Evolutionary conservation across 1,284 basidiomycete genomes (phyloP), one percentile per base, ranked within the genome.

Genomic region (Kwoniella shivajii): DNA sequence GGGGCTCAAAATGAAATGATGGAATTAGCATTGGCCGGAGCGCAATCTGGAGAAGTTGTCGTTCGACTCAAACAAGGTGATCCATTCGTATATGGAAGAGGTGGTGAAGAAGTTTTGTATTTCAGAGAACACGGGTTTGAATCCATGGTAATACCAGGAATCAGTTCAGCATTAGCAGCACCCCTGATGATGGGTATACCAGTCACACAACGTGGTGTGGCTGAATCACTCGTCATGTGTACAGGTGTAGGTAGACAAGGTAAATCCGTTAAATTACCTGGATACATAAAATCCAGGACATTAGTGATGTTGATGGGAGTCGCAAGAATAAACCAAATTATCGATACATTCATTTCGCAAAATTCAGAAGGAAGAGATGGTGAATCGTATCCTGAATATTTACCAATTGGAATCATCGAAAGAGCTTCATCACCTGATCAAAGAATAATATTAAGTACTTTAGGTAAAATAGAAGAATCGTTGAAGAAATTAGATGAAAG

Each of bases 21-120:
- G 89, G 84, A 89, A 60, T 85, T 88, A 9, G 95, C 92, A 0
- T 80, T 96, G 2, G 87, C 88, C 49, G 92, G 87, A 10, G 92
- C 90, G 0, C 80, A 78, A 30, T 82, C 83, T 10, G 95, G 95
- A 0, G 80, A 92, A 68, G 88, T 85, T 2, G 93, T 99, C 30
- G 89, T 99, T 22, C 82, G 95, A 84, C 83, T 99, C 14, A 98
- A 99, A 79, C 95, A 98, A 81, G 95, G 95, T 27, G 95, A 98
- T 74, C 95, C 95, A 1, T 89, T 90, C 29, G 86, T 99, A 0
- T 99, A 96, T 71, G 95, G 92, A 2, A 86, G 95, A 22, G 90
- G 89, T 0, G 93, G 93, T 11, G 95, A 98, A 74, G 95, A 99
- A 77, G 86, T 98, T 1, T 81, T 97, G 18, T 91, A 89, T 75